Evolutionary conservation across 2,329 filamentous ascomycete species (phyloP).

Genomic region (Colletotrichum tanaceti): DNA sequence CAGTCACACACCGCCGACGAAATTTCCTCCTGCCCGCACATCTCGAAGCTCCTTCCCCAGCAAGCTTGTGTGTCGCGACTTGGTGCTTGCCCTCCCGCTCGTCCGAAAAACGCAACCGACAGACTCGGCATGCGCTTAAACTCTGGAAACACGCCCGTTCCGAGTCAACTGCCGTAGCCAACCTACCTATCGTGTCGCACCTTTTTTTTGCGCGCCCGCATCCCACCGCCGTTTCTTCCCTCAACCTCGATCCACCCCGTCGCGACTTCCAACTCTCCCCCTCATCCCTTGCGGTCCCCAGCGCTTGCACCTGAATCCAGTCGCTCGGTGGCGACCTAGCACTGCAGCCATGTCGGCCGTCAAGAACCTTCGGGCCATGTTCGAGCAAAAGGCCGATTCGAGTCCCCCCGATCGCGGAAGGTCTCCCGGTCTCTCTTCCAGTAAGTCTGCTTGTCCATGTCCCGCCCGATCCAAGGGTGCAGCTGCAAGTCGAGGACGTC

Average conservation of each 20-base stretch:
- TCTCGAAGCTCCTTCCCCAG: neutral
- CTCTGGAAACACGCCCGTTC: conserved; percentile 16
- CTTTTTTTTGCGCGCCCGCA: neutral
- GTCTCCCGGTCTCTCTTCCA: conserved; percentile 66
- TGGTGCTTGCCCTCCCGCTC: neutral
- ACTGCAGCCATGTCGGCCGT: conserved; percentile 72
- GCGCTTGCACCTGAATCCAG: conserved; percentile 1
- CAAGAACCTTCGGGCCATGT: conserved; percentile 82
- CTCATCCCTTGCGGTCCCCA: conserved; percentile 15
- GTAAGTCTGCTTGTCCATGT: conserved; percentile 48
- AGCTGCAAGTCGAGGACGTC: conserved; percentile 1
- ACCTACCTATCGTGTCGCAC: conserved; percentile 3
- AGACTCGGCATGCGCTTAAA: conserved; percentile 30
- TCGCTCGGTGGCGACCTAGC: conserved; percentile 32
- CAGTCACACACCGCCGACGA: conserved; percentile 21
- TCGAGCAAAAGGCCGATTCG: conserved; percentile 76
- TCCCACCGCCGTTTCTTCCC: conserved; percentile 6
- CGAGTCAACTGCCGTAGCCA: conserved; percentile 16
- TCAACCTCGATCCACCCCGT: conserved; percentile 15
- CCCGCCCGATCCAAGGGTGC: neutral
- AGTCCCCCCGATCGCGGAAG: conserved; percentile 77
- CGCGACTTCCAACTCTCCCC: conserved; percentile 10
- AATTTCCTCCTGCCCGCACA: neutral
- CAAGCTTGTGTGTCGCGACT: conserved; percentile 18
- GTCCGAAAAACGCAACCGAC: conserved; percentile 4